Base-by-base conservation (phyloP, 2,329 filamentous ascomycete species). In the Aspergillus hortae region DNA sequence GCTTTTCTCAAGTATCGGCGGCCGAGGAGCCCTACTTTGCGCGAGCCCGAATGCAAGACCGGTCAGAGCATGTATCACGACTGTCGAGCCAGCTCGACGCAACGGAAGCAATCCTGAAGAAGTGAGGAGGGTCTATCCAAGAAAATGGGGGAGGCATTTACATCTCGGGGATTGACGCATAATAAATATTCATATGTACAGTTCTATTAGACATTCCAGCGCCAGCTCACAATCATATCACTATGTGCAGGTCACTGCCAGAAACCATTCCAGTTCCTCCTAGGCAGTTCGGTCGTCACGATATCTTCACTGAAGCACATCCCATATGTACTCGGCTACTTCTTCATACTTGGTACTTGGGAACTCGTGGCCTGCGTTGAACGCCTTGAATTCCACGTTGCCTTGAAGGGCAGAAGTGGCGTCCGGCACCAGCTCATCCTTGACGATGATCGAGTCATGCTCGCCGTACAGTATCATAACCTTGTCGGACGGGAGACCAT, bases 331-430 rank as follows among this genome's bases (percentile, higher is more conserved):
- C n/a, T 75, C 67, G 1, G 82, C 83, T 51, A 89, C 77, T 49
- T 84, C 79, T 9, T 75, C 71, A 2, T 81, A 82, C 51, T 78
- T 79, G 11, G 81, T 81, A 56, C 89, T 83, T 1, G 84, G 84
- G 54, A 90, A 74, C 62, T 90, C 87, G 65, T 91, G 88, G 0
- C 86, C 87, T 4, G 81, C 85, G 21, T 82, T 76, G 14, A 89
- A 62, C 21, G 81, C 70, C 40, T 77, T 73, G 46, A 85, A 77
- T 51, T 81, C 75, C 3, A 86, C 77, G 51, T 86, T 82, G 21
- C 74, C 69, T 2, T 85, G 84, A 19, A 90, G 67, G 12, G 80
- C 78, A 10, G 71, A 71, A 9, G 70, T 75, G 2, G 81, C 82
- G 67, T 91, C 88, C 42, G 81, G 77, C 1, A 81, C 70, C 21